Conservation (phyloP, 306 rosid genomes). For the Glycine tomentella region DNA sequence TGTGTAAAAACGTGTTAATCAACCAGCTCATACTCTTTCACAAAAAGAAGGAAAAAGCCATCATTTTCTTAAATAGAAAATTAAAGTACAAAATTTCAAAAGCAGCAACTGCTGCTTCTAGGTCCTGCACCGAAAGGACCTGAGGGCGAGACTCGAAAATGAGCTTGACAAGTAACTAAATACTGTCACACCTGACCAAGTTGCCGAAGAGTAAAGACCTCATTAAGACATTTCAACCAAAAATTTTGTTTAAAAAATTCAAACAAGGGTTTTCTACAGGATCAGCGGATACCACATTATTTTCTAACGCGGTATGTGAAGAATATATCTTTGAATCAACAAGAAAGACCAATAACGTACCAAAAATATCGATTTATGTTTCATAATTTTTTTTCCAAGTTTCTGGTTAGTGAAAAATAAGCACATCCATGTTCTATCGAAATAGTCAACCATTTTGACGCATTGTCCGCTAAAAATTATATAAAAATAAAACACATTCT, state of each 20-base stretch:
- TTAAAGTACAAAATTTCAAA: conserved; percentile 17
- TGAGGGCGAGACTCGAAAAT: neutral
- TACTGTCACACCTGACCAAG: conserved; percentile 31
- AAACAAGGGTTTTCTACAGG: conserved; percentile 20
- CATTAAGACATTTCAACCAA: neutral
- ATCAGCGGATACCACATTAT: neutral
- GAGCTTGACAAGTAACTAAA: conserved; percentile 44
- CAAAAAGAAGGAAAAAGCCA: neutral
- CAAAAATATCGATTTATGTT: neutral
- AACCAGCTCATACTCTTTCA: conserved; percentile 2
- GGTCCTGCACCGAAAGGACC: conserved; percentile 46
- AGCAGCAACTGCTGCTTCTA: conserved; percentile 20
- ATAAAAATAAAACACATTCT: neutral
- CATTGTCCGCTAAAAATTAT: neutral
- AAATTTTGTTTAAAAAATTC: neutral
- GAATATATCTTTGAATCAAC: conserved; percentile 9
- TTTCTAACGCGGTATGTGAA: conserved; percentile 5
- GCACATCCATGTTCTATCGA: neutral
- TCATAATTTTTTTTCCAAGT: neutral
- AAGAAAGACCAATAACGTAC: neutral
- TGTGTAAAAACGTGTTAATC: conserved; percentile 41
- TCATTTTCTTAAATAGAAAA: conserved; percentile 16
- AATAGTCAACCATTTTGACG: conserved; percentile 6
- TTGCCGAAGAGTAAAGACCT: conserved; percentile 24
- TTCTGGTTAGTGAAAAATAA: neutral